Base-by-base conservation (phyloP, 768 basidiomycete genomes). In the Ramaria sp. region DNA sequence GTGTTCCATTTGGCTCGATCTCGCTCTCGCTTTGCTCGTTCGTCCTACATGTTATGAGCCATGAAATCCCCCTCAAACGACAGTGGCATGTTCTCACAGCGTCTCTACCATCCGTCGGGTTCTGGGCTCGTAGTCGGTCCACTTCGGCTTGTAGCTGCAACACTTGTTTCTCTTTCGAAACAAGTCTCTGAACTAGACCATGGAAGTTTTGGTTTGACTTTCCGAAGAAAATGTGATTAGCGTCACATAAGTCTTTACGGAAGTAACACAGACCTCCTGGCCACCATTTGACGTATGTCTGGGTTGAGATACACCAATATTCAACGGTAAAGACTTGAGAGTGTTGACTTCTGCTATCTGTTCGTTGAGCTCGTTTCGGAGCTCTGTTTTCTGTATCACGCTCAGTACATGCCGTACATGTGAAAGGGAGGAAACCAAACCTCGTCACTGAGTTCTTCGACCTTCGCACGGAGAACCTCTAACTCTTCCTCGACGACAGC, bases 91-190 rank as follows among this genome's bases (percentile, higher is more conserved):
- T 39, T 5, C 83, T 51, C 62, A 89, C 88, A 41, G 76, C 75
- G 60, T 88, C 86, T 24, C 77, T 72, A 1, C 68, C 67, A 49
- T 85, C 84, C 24, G 62, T 67, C 4, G 80, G 81, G 66, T 78
- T 80, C 65, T 81, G 78, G 4, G 73, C 71, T 62, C 78, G 82
- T 61, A 83, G 69, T 17, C 76, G 74, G 55, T 84, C 85, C 19
- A 93, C 69, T 64, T 92, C 86, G 3, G 76, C 76, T 65, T 84
- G 83, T 1, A 94, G 75, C 55, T 84, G 81, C 1, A 81, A 65
- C 1, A 91, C 87, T 67, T 92, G 82, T 63, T 87, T 90, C 71
- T 96, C 92, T 67, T 91, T 92, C 66, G 83, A 79, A 3, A 86
- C 79, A 15, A 94, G 74, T 10, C 88, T 81, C 63, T 91, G 88